phyloP scores from a whole-genome alignment of 192 early-diverging fungal genomes.

The Podila verticillata region DNA sequence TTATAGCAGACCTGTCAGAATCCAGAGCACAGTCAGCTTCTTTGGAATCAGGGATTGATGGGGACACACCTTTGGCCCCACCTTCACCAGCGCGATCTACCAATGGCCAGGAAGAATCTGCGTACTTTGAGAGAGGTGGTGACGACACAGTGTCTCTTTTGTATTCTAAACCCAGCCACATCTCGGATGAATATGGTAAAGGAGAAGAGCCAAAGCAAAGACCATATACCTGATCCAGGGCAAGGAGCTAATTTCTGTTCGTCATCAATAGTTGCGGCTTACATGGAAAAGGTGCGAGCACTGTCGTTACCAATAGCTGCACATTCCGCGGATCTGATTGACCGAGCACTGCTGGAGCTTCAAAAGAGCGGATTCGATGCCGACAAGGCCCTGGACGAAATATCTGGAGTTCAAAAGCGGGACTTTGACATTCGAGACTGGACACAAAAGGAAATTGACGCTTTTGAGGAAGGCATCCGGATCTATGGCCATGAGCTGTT shows the following conservation, averaged over 20 bases:
- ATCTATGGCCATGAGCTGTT: conserved; percentile 75
- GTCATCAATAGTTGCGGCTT: conserved; percentile 49
- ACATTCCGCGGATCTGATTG: conserved; percentile 71
- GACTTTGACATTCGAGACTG: conserved; percentile 67
- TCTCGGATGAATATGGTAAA: conserved; percentile 55
- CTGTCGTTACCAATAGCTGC: conserved; percentile 46
- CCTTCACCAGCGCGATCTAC: conserved; percentile 37
- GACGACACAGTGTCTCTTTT: conserved; percentile 51
- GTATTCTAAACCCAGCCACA: conserved; percentile 48
- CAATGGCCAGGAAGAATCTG: conserved; percentile 4
- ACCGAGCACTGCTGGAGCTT: conserved; percentile 67
- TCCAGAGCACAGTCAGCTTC: conserved; percentile 35
- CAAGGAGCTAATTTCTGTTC: neutral
- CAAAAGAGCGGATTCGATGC: conserved; percentile 63
- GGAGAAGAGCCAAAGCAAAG: neutral
- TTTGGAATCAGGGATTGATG: conserved; percentile 11
- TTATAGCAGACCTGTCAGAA: conserved; percentile 6
- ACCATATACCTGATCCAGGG: neutral
- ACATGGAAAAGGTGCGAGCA: conserved; percentile 49
- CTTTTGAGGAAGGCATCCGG: conserved; percentile 71
- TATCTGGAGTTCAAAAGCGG: conserved; percentile 53
- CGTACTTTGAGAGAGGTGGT: conserved; percentile 47
- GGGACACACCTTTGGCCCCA: conserved; percentile 19
- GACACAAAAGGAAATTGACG: conserved; percentile 58
- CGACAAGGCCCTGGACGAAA: conserved; percentile 63